Base-by-base conservation (phyloP, 192 early-diverging fungal species). In the Piromyces finnis region DNA sequence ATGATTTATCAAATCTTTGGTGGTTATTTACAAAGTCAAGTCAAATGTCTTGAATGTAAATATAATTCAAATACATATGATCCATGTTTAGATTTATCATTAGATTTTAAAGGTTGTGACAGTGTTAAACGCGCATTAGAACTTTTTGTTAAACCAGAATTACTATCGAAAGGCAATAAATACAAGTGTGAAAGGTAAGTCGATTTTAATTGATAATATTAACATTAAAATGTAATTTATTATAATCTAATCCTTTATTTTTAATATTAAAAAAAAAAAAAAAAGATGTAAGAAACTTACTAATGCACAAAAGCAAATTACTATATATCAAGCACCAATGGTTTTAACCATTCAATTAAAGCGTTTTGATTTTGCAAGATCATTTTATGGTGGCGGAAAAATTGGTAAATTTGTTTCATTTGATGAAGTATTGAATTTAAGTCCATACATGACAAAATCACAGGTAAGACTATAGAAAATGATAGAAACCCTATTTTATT, bases 341-440 rank as follows among this genome's bases (percentile, higher is more conserved):
- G 86, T 93, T 29, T 81, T 97, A 37, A 90, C 86, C 13, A 80
- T 97, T 29, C 95, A 97, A 77, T 85, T 97, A 36, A 97, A 97
- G 85, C 88, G 95, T 26, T 97, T 97, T 82, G 91, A 89, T 41
- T 92, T 86, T 80, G 84, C 83, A 3, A 79, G 77, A 37, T 79
- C 18, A 83, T 85, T 81, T 83, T 86, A 39, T 29, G 81, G 84
- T 29, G 91, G 91, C 51, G 86, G 88, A 28, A 97, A 97, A 86
- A 90, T 96, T 77, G 86, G 80, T 78, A 87, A 87, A 77, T 86
- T 85, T 37, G 84, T 96, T 68, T 82, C 83, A 41, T 96, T 93
- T 81, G 87, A 89, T 1, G 86, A 90, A 29, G 81, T 77, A 2
- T 85, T 97, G 36, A 86, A 92, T 81, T 85, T 97, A 82, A 81